These are phyloP conservation scores for Malania oleifera DNA, from an alignment of 164 flowering plant species.

Conservation along the genomic window DNA sequence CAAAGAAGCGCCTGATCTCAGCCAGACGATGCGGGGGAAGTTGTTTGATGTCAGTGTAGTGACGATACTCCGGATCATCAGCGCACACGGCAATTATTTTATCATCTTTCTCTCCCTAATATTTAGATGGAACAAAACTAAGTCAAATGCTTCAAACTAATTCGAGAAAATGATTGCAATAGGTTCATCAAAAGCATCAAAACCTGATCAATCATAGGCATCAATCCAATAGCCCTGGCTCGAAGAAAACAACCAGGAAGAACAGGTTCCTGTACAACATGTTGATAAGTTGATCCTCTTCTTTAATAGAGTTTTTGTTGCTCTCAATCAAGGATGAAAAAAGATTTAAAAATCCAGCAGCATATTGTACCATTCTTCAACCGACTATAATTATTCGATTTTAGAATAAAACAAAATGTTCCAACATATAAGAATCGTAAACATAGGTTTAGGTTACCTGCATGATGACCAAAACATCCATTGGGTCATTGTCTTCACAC, in stretches of 20 bases:
- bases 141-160: background rate
- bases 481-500: constrained; percentile 74
- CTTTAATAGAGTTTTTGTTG: background rate
- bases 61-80: constrained; percentile 71
- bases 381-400: too few relatives aligned
- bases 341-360: too few relatives aligned
- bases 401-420: too few relatives aligned
- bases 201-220: constrained; percentile 71
- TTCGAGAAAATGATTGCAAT: background rate
- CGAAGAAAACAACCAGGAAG: constrained; percentile 68
- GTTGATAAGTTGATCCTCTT: background rate
- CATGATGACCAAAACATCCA: constrained; percentile 72
- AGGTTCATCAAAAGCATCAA: too few relatives aligned
- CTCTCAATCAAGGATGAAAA: background rate
- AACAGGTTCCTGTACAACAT: constrained; percentile 54
- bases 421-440: background rate
- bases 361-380: too few relatives aligned
- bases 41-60: constrained; percentile 55
- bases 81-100: constrained; percentile 79
- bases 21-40: constrained; percentile 65
- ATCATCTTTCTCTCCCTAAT: constrained; percentile 72
- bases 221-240: constrained; percentile 61
- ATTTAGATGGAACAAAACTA: background rate
- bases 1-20: constrained; percentile 71
- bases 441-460: constrained; percentile 34